Base-by-base conservation (phyloP, 306 rosid genomes). In the Acacia crassicarpa region DNA sequence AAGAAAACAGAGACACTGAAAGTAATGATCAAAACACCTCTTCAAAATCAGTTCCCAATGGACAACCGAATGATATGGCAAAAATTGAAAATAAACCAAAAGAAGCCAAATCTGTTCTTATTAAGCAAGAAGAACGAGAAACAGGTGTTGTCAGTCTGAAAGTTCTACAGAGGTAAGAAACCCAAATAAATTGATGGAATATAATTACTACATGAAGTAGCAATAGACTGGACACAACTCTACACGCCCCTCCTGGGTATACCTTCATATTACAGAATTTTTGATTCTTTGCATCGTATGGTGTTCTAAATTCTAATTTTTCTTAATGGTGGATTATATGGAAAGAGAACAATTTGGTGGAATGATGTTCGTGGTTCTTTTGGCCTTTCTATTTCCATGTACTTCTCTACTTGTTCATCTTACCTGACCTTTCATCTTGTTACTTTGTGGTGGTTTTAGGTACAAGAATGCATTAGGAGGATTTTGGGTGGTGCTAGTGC, bases 381-480 rank as follows among this genome's bases (percentile, higher is more conserved):
- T 69, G 23, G 67, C 35, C 75, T 71, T 79, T 76, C 41, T n/a
- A 38, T 72, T 46, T 41, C 30, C 25, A 17, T 51, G 45, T 45
- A 56, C 61, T 32, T 17, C 2, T 44, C 51, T 66, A 51, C 32
- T 19, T 51, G 27, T 66, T 63, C 20, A 81, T 17, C 43, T 72
- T 33, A 78, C 17, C 25, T 72, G n/a, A 38, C 71, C 44, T 75
- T 62, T 30, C 66, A 75, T 79, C 83, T 48, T 82, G 27, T 66
- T 76, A 81, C 19, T 65, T 53, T 54, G 44, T 45, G 65, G 70
- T 38, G 65, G 54, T 38, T 78, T 69, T 81, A 95, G 99, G 90
- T 93, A 95, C 91, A 91, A 92, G 85, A 77, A 83, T 83, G 96
- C 99, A 76, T 81, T 93, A 75, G 99, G 99, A 80, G 99, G 99